Conservation (phyloP, 768 basidiomycete genomes). For the Macrolepiota dolichaula region DNA sequence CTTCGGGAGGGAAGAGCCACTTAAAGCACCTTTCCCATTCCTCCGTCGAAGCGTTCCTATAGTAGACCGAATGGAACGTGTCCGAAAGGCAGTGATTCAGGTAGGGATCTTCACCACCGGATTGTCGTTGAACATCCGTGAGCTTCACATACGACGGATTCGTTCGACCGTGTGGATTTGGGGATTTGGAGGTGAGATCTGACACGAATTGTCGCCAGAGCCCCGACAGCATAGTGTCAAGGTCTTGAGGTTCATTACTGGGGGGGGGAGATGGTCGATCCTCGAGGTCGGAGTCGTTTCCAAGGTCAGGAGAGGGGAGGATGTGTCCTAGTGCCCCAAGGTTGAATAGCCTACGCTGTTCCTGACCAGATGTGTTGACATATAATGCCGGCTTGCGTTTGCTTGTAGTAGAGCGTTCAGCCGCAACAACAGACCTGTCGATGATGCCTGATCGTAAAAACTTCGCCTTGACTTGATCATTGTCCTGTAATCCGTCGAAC, state of each 20-base stretch:
- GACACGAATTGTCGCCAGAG: slow-evolving; percentile 1
- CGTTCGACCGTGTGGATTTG: background rate
- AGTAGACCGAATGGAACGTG: background rate
- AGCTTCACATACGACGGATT: background rate
- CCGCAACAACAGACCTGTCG: background rate
- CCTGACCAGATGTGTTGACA: background rate
- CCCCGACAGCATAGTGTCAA: background rate
- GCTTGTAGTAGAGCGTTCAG: background rate
- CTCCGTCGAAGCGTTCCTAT: background rate
- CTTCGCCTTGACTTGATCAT: background rate
- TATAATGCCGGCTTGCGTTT: background rate
- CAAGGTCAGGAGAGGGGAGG: background rate
- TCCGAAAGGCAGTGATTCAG: background rate
- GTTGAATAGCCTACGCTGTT: background rate
- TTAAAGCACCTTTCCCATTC: background rate
- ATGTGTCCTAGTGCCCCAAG: background rate
- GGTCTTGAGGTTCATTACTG: background rate
- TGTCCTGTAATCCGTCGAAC: background rate
- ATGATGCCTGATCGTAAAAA: background rate
- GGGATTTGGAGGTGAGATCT: slow-evolving; percentile 1
- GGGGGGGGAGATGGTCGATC: background rate
- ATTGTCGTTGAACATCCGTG: background rate
- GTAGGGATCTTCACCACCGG: background rate
- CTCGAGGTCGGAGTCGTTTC: background rate
- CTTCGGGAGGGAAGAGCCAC: background rate